phyloP scores from a whole-genome alignment of 306 rosid species.

The Purshia tridentata region DNA sequence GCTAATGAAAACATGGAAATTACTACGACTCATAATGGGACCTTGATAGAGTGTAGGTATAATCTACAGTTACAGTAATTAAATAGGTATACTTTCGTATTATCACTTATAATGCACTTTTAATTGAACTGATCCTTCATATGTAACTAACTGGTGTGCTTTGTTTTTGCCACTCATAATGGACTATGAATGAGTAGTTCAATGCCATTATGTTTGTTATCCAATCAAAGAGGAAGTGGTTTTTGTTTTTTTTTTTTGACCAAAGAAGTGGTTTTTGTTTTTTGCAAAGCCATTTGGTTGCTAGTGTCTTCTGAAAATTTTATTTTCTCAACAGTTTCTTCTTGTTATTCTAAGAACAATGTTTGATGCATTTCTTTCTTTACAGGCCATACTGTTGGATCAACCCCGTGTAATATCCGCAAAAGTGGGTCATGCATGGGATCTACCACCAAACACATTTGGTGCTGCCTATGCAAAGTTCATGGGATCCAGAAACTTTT shows the following conservation, averaged over 20 bases:
- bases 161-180: neutral
- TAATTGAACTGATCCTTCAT: neutral
- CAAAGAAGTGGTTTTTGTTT: neutral
- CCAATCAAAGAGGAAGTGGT: neutral
- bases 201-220: neutral
- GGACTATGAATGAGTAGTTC: neutral
- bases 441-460: slow-evolving; percentile 71
- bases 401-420: slow-evolving; percentile 70
- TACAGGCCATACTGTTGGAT: slow-evolving; percentile 63
- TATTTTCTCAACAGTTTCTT: neutral
- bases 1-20: neutral
- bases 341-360: slow-evolving; percentile 6
- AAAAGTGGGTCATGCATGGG: slow-evolving; percentile 84
- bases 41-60: neutral
- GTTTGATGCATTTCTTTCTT: neutral
- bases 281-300: neutral
- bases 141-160: neutral
- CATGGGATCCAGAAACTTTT: slow-evolving; percentile 95
- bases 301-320: neutral
- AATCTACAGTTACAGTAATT: too few relatives aligned
- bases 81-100: neutral
- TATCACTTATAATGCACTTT: neutral
- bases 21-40: neutral
- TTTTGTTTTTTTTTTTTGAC: neutral
- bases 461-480: slow-evolving; percentile 92